phyloP scores from a whole-genome alignment of 257 asterid species.

The Verbascum thapsus region DNA sequence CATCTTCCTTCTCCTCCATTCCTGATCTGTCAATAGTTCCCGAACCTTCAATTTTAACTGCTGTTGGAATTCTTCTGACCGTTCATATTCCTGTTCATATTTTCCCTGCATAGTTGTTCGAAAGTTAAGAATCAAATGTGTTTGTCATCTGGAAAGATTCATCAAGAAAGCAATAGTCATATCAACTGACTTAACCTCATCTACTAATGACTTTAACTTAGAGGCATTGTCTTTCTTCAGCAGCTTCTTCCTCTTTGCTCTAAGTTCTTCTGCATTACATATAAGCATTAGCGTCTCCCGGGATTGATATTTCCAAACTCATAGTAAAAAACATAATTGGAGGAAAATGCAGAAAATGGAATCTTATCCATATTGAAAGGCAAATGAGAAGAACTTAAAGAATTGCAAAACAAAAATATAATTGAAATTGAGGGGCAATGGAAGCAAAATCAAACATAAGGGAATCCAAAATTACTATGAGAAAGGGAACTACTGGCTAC shows the following conservation, averaged over 20 bases:
- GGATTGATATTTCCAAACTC: conserved; percentile 15
- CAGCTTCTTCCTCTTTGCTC: conserved; percentile 89
- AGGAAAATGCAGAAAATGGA: conserved; percentile 16
- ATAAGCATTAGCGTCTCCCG: conserved; percentile 24
- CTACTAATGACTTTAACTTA: conserved; percentile 81
- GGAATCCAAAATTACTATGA: not conserved
- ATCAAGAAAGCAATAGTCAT: conserved; percentile 16
- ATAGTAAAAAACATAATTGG: conserved; percentile 1
- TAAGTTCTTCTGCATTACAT: conserved; percentile 79
- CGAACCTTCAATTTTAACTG: conserved; percentile 91
- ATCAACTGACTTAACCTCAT: conserved; percentile 56
- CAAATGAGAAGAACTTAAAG: not conserved
- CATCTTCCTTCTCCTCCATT: conserved; percentile 99
- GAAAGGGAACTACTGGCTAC: not conserved
- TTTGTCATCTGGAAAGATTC: conserved; percentile 24
- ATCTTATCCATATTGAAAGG: not conserved
- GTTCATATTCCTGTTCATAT: conserved; percentile 85
- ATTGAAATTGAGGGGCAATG: not conserved
- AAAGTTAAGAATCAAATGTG: conserved; percentile 11
- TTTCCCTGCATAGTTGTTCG: conserved; percentile 65
- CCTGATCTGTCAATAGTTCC: conserved; percentile 94
- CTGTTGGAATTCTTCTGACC: conserved; percentile 79
- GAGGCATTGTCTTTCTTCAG: conserved; percentile 83
- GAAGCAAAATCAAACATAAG: not conserved
- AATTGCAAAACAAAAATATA: not conserved